Evolutionary conservation across 768 basidiomycete genomes (phyloP).

Genomic region (Russula compacta): DNA sequence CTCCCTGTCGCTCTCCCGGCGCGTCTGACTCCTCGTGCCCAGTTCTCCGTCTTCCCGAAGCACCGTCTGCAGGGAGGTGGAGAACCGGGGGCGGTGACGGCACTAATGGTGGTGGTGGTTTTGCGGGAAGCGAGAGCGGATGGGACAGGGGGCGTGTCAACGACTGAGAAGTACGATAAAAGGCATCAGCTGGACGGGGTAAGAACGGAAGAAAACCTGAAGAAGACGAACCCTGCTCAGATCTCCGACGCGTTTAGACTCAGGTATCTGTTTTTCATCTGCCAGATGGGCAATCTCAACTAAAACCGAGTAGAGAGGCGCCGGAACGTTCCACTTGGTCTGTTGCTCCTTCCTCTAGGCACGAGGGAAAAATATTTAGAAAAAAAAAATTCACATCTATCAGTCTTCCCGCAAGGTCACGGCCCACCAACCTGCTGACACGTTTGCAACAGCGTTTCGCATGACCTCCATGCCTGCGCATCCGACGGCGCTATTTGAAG

Average conservation of each 20-base stretch:
- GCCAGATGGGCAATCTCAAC: conserved; percentile 8
- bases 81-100: not conserved
- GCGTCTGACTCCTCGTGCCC: not conserved
- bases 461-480: conserved; percentile 30
- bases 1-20: not conserved
- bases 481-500: conserved; percentile 25
- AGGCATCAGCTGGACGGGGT: not conserved
- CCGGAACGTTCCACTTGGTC: conserved; percentile 10
- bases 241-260: conserved; percentile 11
- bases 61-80: not conserved
- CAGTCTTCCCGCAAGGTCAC: conserved; percentile 5
- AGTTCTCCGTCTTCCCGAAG: not conserved
- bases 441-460: conserved; percentile 35
- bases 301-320: conserved; percentile 6
- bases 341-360: conserved; percentile 13
- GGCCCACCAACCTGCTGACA: conserved; percentile 31
- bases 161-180: not conserved
- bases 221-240: conserved; percentile 20
- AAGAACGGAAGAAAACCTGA: not conserved
- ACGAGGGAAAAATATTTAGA: not conserved
- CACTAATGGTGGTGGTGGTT: not conserved
- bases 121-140: not conserved
- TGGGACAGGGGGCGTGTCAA: not conserved
- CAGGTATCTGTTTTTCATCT: conserved; percentile 1
- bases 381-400: conserved; percentile 2